These are phyloP conservation scores for Aureobasidium leucospermi DNA, from an alignment of 2,329 filamentous ascomycete genomes.

Conservation along the genomic window DNA sequence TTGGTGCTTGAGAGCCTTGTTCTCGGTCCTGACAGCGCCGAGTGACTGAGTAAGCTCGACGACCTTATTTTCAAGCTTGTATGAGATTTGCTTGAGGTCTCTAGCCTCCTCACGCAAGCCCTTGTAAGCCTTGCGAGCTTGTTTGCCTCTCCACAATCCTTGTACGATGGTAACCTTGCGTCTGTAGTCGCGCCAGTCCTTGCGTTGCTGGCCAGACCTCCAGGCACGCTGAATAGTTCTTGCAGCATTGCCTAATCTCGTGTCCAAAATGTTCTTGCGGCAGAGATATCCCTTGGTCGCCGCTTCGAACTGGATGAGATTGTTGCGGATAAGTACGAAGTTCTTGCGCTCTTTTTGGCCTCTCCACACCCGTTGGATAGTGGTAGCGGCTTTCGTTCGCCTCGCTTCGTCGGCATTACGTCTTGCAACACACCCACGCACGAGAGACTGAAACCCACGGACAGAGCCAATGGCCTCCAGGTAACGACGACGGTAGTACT, in stretches of 20 bases:
- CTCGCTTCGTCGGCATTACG: constrained; percentile 72
- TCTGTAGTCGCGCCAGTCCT: constrained; percentile 79
- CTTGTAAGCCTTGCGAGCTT: constrained; percentile 80
- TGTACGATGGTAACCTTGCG: constrained; percentile 85
- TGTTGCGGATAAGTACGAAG: constrained; percentile 70
- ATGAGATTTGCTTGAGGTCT: constrained; percentile 98
- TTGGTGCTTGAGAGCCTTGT: constrained; percentile 80
- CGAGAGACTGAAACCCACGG: constrained; percentile 68
- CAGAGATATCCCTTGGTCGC: constrained; percentile 86
- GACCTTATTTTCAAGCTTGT: constrained; percentile 99
- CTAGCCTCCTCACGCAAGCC: constrained; percentile 86
- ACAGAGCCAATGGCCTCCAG: constrained; percentile 79
- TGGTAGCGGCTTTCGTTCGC: constrained; percentile 78
- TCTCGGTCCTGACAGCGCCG: constrained; percentile 86
- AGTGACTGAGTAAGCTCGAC: constrained; percentile 93
- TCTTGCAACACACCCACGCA: constrained; percentile 71
- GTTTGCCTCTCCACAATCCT: constrained; percentile 82
- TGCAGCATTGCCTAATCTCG: constrained; percentile 84
- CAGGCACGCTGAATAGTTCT: constrained; percentile 84
- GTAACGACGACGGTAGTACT: constrained; percentile 90
- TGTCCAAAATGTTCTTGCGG: constrained; percentile 88
- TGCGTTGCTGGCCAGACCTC: constrained; percentile 71
- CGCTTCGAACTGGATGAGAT: constrained; percentile 83
- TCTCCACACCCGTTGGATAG: constrained; percentile 91
- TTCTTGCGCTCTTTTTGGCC: constrained; percentile 81